Evolutionary conservation across 1,284 basidiomycete species (phyloP).

Genomic region (Rhizoctonia solani): DNA sequence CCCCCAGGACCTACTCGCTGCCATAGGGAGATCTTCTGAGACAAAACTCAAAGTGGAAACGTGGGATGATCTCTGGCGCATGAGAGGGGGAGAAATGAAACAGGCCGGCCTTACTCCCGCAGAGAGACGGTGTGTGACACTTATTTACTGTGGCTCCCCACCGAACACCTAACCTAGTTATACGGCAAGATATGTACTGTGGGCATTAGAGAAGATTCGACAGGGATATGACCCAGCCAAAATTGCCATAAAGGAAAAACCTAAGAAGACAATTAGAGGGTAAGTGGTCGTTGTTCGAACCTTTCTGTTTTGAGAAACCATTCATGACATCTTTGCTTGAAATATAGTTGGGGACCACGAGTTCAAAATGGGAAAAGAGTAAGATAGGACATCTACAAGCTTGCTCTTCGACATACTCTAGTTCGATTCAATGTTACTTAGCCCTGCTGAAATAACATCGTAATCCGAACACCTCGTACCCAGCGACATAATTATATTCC

Average conservation of each 20-base stretch:
- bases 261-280: constrained; percentile 46
- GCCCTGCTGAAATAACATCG: too few species aligned
- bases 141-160: neutral
- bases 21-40: constrained; percentile 43
- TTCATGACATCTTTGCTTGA: neutral
- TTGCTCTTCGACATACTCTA: too few species aligned
- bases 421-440: too few species aligned
- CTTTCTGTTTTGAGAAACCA: neutral
- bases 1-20: constrained; percentile 42
- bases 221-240: constrained; percentile 42
- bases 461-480: too few species aligned
- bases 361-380: constrained; percentile 44
- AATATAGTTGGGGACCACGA: constrained; percentile 45
- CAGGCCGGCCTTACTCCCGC: constrained; percentile 42
- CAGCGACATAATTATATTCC: too few species aligned
- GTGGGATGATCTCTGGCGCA: constrained; percentile 45
- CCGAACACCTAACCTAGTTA: neutral
- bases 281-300: constrained; percentile 3
- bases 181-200: constrained; percentile 42
- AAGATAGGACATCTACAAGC: too few species aligned
- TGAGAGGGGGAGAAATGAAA: constrained; percentile 43
- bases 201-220: constrained; percentile 46
- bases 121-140: constrained; percentile 40
- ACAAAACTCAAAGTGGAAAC: constrained; percentile 45
- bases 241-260: constrained; percentile 44